These are phyloP conservation scores for Ophiocordyceps polyrhachis-furcata DNA, from an alignment of 2,329 filamentous ascomycete genomes.

Conservation along the genomic window DNA sequence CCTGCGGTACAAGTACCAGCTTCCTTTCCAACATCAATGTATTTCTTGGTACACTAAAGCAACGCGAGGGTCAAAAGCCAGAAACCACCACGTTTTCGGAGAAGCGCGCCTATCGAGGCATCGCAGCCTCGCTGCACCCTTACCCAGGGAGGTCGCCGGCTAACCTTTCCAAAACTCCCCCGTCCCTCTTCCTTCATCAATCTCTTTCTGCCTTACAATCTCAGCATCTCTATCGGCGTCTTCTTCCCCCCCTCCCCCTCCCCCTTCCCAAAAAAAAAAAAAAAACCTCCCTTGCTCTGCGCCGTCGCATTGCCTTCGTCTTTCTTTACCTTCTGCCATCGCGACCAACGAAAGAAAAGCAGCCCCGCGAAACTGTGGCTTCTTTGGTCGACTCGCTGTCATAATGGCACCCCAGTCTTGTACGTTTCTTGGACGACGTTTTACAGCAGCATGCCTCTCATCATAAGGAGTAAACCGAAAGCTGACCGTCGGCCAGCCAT, in stretches of 20 bases:
- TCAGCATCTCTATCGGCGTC: too few relatives aligned
- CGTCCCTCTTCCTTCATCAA: too few relatives aligned
- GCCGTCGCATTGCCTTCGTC: too few relatives aligned
- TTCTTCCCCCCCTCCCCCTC: too few relatives aligned
- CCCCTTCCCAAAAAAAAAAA: too few relatives aligned
- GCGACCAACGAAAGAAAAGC: too few relatives aligned
- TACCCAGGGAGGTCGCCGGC: neutral
- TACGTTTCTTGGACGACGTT: constrained; percentile 4
- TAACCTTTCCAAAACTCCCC: too few relatives aligned
- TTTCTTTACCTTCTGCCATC: too few relatives aligned
- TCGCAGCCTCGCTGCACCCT: constrained; percentile 5
- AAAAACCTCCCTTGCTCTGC: too few relatives aligned
- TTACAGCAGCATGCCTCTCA: constrained; percentile 12
- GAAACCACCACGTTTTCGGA: neutral
- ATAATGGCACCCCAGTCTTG: constrained; percentile 12
- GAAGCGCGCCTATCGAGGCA: neutral
- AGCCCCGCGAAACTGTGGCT: neutral
- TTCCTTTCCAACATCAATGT: neutral
- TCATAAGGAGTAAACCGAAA: constrained; percentile 15
- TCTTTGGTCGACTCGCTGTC: neutral
- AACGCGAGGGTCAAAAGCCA: neutral
- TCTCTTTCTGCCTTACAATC: too few relatives aligned
- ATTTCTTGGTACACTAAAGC: too few relatives aligned
- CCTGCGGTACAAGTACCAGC: neutral
- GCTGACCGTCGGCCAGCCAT: constrained; percentile 24